Base-by-base conservation (phyloP, 1,284 basidiomycete species). In the Melampsora abietis-canadensis region DNA sequence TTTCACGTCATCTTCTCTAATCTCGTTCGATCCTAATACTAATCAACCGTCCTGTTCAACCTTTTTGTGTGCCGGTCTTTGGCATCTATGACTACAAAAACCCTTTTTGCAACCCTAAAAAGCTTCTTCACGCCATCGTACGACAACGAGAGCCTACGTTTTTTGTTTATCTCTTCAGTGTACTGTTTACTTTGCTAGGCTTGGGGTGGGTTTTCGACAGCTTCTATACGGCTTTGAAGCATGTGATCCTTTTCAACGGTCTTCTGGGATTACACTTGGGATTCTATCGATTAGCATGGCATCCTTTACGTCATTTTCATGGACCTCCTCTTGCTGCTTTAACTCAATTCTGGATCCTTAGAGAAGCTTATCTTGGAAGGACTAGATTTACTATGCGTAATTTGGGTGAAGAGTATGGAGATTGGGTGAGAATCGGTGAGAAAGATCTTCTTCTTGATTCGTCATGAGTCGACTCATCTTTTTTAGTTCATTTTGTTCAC, bases 341-440 rank as follows among this genome's bases (percentile, higher is more conserved):
- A 24, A 68, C 57, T 37, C 67, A 68, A 68, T 51, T 40, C 19
- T 68, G 67, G 67, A 68, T 68, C 24, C 31, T 68, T 34, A 68
- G 48, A 46, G 67, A 68, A 68, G 67, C 67, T 21, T 68, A 68
- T 37, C 34, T 59, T 19, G 67, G 67, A 44, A 48, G 67, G 15
- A 60, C 21, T 44, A 51, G 67, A 27, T 61, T 68, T 68, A 68
- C 67, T 14, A 68, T 68, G 67, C 37, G 27, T 24, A 40, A 31
- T 8, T 61, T 68, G 57, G 54, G 54, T 47, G 54, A 60, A 68
- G 60, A 61, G 54, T 68, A 68, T 68, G 67, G 67, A 7, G 67
- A 68, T 57, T 68, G 67, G 67, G 67, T 68, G 54, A 48, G 67
- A 60, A 68, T 68, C 10, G 67, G 67, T 68, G n/a, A 57, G 54